These are phyloP conservation scores for Colletotrichum chrysophilum DNA, from an alignment of 2,329 filamentous ascomycete genomes.

Conservation along the genomic window DNA sequence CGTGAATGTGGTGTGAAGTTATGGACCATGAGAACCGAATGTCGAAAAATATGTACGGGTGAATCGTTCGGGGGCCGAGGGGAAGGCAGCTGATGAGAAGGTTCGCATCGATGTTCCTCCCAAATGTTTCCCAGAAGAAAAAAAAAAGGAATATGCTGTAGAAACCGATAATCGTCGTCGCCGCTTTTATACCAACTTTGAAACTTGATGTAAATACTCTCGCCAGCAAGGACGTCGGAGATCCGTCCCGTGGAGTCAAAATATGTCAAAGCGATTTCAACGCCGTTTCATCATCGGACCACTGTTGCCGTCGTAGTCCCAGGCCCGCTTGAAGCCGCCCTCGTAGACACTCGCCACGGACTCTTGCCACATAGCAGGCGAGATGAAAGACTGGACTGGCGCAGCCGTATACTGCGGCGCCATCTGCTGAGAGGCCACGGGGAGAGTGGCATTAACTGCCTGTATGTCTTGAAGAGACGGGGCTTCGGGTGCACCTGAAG, in stretches of 20 bases:
- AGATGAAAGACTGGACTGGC: constrained; percentile 65
- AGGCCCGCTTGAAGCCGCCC: constrained; percentile 65
- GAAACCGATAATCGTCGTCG: neutral
- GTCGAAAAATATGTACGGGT: constrained; percentile 11
- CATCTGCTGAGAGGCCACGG: constrained; percentile 50
- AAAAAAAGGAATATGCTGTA: neutral
- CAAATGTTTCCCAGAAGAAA: neutral
- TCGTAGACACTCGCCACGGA: constrained; percentile 74
- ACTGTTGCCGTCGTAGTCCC: constrained; percentile 56
- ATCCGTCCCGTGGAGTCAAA: neutral
- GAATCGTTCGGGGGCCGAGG: neutral
- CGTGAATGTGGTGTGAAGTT: neutral
- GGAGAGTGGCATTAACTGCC: constrained; percentile 49
- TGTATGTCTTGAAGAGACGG: constrained; percentile 59
- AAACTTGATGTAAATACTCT: neutral
- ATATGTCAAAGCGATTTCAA: neutral
- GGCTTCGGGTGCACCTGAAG: constrained; percentile 59
- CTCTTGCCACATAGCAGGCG: constrained; percentile 76
- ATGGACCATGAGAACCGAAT: neutral
- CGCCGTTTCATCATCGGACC: constrained; percentile 30
- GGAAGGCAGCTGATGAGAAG: neutral
- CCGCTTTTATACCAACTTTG: neutral
- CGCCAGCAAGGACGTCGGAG: neutral
- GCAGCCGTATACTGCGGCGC: constrained; percentile 57
- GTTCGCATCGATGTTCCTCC: neutral